phyloP scores from a whole-genome alignment of 805 yeast species.

The Nadsonia fulvescens region DNA sequence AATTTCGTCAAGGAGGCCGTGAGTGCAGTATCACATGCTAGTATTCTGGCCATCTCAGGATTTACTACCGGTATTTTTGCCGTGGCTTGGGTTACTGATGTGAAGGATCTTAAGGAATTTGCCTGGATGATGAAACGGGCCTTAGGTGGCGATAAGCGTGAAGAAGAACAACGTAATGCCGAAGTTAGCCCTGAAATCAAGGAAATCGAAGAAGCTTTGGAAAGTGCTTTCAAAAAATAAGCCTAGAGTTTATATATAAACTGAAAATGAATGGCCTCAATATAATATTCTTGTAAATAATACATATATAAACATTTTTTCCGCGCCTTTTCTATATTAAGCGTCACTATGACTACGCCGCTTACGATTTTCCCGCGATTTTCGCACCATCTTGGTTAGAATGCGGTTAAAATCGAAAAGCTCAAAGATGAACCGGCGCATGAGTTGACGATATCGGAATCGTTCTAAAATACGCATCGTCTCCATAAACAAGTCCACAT shows the following conservation, averaged over 20 bases:
- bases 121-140: conserved; percentile 44
- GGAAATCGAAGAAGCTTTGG: conserved; percentile 2
- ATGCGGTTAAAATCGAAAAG: conserved; percentile 36
- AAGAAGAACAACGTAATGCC: conserved; percentile 4
- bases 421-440: conserved; percentile 48
- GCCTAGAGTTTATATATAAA: no score
- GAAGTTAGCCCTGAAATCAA: conserved; percentile 4
- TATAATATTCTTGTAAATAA: no score
- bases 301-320: no score
- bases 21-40: conserved; percentile 67
- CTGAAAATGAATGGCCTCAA: no score
- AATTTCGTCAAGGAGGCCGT: conserved; percentile 71
- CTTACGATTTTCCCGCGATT: conserved; percentile 9
- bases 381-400: conserved; percentile 29
- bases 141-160: conserved; percentile 38
- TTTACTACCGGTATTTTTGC: conserved; percentile 60
- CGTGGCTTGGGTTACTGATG: conserved; percentile 63
- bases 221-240: conserved; percentile 2
- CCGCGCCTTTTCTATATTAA: not conserved
- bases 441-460: conserved; percentile 43
- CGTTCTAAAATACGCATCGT: conserved; percentile 32
- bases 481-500: conserved; percentile 34
- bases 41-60: conserved; percentile 53
- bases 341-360: conserved; percentile 3
- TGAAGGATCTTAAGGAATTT: conserved; percentile 50